Conservation (phyloP, 129 eudicot species). For the Helianthus tuberosus region DNA sequence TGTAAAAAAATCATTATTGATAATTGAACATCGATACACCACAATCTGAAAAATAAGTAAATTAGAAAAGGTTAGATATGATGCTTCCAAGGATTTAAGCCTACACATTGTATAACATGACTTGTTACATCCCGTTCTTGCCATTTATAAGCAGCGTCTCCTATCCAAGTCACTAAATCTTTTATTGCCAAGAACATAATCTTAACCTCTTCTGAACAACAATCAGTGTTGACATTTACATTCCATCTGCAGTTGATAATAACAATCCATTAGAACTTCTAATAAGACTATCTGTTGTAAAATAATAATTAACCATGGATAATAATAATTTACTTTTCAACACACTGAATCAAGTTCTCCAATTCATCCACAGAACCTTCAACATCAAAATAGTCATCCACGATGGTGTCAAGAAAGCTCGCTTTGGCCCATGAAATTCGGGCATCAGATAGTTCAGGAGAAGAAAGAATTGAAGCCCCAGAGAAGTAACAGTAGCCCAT, state of each 20-base stretch:
- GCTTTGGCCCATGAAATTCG: constrained; percentile 91
- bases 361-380: constrained; percentile 82
- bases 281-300: background rate
- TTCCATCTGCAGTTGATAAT: constrained; percentile 42
- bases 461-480: constrained; percentile 59
- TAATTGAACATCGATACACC: background rate
- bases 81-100: too few relatives aligned
- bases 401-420: constrained; percentile 53
- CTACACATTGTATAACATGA: constrained; percentile 60
- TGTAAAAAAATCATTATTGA: constrained; percentile 18
- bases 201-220: constrained; percentile 65
- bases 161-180: constrained; percentile 54
- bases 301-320: background rate
- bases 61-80: too few relatives aligned
- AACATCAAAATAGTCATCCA: constrained; percentile 89
- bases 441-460: constrained; percentile 77
- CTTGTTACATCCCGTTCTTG: constrained; percentile 62
- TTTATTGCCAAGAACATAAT: constrained; percentile 71
- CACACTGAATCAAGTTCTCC: constrained; percentile 53
- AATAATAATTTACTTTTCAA: constrained; percentile 50
- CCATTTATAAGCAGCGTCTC: constrained; percentile 48
- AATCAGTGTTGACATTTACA: constrained; percentile 47
- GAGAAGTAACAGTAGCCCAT: constrained; percentile 79
- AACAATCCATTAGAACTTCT: too few relatives aligned
- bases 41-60: too few relatives aligned